Conservation (phyloP, 169 alveolate species). For the Plasmodium relictum region DNA sequence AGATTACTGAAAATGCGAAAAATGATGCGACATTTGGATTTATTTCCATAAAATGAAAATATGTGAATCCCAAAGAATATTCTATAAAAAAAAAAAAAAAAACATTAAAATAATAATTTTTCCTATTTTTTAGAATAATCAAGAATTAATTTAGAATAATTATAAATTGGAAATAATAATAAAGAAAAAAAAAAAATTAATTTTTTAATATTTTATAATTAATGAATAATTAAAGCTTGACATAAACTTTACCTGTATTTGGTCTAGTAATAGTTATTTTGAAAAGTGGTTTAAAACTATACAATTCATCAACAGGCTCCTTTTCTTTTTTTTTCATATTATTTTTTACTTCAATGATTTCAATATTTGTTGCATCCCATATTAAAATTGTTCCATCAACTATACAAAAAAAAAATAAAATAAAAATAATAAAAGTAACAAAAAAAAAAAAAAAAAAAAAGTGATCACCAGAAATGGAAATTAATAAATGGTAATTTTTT, state of each 20-base stretch:
- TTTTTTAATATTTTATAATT: background rate
- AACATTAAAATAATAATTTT: background rate
- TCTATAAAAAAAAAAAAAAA: constrained; percentile 18
- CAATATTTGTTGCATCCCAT: constrained; percentile 74
- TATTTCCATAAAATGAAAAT: constrained; percentile 68
- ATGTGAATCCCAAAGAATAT: constrained; percentile 67
- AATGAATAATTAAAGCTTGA: no score
- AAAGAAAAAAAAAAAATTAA: background rate
- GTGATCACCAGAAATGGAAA: constrained; percentile 41
- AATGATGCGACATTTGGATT: constrained; percentile 31
- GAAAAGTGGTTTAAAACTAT: constrained; percentile 69
- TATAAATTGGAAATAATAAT: background rate
- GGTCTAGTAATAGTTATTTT: constrained; percentile 65
- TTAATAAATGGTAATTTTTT: constrained; percentile 48
- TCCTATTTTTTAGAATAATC: background rate
- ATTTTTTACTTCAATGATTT: constrained; percentile 37
- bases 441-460: constrained; percentile 6
- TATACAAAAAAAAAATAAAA: background rate
- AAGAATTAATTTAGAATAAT: background rate
- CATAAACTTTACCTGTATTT: constrained; percentile 38
- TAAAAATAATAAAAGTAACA: background rate
- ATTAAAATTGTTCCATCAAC: constrained; percentile 72
- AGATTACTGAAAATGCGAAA: constrained; percentile 71
- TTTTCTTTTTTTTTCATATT: constrained; percentile 51
- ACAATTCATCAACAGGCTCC: constrained; percentile 53